phyloP scores from a whole-genome alignment of 352 stramenopile species.

The Lagenidium giganteum region DNA sequence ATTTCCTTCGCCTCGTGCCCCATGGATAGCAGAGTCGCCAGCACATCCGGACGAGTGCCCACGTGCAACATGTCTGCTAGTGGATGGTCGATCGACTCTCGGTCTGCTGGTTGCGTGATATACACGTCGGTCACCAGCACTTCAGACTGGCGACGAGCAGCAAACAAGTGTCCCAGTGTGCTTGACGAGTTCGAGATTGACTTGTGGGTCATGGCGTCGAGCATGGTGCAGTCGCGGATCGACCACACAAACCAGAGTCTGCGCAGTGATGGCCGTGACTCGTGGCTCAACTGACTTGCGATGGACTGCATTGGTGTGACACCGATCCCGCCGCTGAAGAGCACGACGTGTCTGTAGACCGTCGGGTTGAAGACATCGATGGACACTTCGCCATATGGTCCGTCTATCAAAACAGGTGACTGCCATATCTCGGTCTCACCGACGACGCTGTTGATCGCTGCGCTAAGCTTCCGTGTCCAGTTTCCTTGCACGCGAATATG shows the following conservation, averaged over 20 bases:
- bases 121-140: slow-evolving; percentile 31
- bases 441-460: slow-evolving; percentile 7
- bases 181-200: slow-evolving; percentile 4
- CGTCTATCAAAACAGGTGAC: too few species aligned
- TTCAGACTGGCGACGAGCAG: too few species aligned
- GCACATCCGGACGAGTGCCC: slow-evolving; percentile 21
- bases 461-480: slow-evolving; percentile 19
- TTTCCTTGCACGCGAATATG: slow-evolving; percentile 29
- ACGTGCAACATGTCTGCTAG: slow-evolving; percentile 16
- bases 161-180: too few species aligned
- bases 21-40: slow-evolving; percentile 15
- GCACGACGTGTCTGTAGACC: slow-evolving; percentile 43
- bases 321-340: slow-evolving; percentile 47
- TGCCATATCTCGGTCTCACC: too few species aligned
- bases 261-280: neutral
- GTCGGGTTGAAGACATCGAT: slow-evolving; percentile 31
- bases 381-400: slow-evolving; percentile 35
- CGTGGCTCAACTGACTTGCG: slow-evolving; percentile 34
- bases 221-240: slow-evolving; percentile 24
- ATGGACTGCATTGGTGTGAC: slow-evolving; percentile 48
- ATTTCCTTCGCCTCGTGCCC: slow-evolving; percentile 23
- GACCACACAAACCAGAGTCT: slow-evolving; percentile 42
- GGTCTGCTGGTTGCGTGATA: slow-evolving; percentile 25
- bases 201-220: slow-evolving; percentile 20
- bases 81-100: slow-evolving; percentile 19